phyloP scores from a whole-genome alignment of 106 monocot species.

The Allium cepa region DNA sequence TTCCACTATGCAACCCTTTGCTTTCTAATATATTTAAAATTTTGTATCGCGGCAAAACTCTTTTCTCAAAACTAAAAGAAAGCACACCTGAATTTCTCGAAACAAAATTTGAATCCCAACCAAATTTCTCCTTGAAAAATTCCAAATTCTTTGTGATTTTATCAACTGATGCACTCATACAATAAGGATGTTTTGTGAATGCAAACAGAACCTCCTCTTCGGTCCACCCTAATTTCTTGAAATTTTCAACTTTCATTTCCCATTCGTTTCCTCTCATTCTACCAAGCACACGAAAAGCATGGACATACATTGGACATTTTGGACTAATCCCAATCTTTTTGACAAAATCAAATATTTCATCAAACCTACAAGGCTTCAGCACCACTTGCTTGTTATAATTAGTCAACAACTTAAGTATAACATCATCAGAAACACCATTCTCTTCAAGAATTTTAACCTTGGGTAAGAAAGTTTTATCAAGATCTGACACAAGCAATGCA shows the following conservation, averaged over 20 bases:
- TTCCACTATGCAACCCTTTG: background rate
- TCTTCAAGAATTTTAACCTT: conserved; percentile 1
- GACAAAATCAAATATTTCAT: background rate
- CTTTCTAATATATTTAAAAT: conserved; percentile 5
- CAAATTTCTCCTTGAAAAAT: conserved; percentile 15
- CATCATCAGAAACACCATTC: background rate
- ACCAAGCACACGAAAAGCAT: conserved; percentile 7
- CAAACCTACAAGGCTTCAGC: background rate
- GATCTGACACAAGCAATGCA: conserved; percentile 3
- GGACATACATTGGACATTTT: conserved; percentile 4
- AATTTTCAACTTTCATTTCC: conserved; percentile 22
- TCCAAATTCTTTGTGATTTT: conserved; percentile 11
- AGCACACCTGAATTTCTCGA: conserved; percentile 6
- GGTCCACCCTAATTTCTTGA: conserved; percentile 23
- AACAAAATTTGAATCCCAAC: conserved; percentile 3
- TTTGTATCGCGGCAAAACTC: conserved; percentile 16
- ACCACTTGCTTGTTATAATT: background rate
- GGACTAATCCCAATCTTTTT: conserved; percentile 11
- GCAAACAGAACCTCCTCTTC: conserved; percentile 6
- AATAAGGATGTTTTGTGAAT: conserved; percentile 18
- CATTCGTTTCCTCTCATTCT: background rate
- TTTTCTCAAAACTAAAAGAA: conserved; percentile 20
- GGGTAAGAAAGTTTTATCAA: background rate
- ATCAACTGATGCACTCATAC: conserved; percentile 8
- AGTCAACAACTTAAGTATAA: conserved; percentile 5